These are phyloP conservation scores for Iris pallida DNA, from an alignment of 116 monocot species.

Conservation along the genomic window DNA sequence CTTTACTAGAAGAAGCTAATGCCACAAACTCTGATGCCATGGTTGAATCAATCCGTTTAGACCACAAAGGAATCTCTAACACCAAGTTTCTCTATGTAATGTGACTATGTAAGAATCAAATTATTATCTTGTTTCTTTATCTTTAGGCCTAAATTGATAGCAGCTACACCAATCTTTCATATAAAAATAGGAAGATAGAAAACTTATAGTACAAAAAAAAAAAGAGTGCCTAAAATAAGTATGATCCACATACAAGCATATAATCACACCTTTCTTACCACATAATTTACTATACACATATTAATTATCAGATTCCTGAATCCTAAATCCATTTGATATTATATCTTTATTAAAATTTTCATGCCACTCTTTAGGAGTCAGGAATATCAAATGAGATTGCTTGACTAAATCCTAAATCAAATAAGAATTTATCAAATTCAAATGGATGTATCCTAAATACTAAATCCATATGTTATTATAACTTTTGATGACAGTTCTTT, in stretches of 20 bases:
- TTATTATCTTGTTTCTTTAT: neutral
- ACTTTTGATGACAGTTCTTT: no score
- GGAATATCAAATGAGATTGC: no score
- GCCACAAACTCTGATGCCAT: neutral
- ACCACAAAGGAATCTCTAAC: neutral
- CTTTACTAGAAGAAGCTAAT: neutral
- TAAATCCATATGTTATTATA: no score
- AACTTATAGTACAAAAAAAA: neutral
- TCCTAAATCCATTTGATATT: conserved; percentile 1
- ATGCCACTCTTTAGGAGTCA: conserved; percentile 10
- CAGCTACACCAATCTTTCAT: conserved; percentile 16
- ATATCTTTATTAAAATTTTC: conserved; percentile 3
- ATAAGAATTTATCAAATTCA: no score
- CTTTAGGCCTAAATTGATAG: conserved; percentile 7
- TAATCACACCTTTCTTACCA: conserved; percentile 1
- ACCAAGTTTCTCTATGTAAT: conserved; percentile 2
- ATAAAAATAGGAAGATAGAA: conserved; percentile 6
- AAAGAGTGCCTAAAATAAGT: neutral
- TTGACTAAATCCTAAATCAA: no score
- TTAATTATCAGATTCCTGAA: neutral
- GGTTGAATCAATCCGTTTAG: neutral
- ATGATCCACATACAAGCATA: conserved; percentile 7
- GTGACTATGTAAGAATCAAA: no score
- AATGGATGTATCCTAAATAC: no score
- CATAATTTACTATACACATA: neutral